phyloP scores from a whole-genome alignment of 2,329 filamentous ascomycete species.

The Colletotrichum limetticola region DNA sequence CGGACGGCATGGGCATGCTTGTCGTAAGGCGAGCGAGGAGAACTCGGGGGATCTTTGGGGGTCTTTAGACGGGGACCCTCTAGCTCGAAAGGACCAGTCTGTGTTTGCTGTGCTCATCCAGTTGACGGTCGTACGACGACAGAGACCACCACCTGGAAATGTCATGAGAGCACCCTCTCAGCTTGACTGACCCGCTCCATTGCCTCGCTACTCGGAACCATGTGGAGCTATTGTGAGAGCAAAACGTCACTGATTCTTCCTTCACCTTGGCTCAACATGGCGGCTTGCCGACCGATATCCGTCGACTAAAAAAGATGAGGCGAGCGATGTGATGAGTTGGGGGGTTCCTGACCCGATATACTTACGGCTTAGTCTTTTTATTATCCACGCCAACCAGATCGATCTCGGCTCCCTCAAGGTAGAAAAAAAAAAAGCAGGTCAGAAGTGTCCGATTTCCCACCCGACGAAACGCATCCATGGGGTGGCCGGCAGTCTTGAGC shows the following conservation, averaged over 20 bases:
- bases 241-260: background rate
- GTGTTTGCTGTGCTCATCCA: background rate
- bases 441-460: background rate
- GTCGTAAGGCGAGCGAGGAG: conserved; percentile 19
- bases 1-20: conserved; percentile 23
- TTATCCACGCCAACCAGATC: background rate
- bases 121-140: conserved; percentile 12
- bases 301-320: background rate
- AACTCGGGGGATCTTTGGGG: conserved; percentile 7
- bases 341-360: background rate
- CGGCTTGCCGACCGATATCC: background rate
- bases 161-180: conserved; percentile 8
- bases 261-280: background rate
- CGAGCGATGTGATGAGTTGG: conserved; percentile 6
- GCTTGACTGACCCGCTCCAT: background rate
- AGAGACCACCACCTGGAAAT: background rate
- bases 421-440: background rate
- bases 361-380: background rate
- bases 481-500: background rate
- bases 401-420: background rate
- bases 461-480: background rate
- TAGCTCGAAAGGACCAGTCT: background rate
- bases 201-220: background rate
- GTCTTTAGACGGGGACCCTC: background rate
- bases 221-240: conserved; percentile 10